These are phyloP conservation scores for Pontederia paniculata DNA, from an alignment of 176 grass and related monocot genomes.

Conservation along the genomic window DNA sequence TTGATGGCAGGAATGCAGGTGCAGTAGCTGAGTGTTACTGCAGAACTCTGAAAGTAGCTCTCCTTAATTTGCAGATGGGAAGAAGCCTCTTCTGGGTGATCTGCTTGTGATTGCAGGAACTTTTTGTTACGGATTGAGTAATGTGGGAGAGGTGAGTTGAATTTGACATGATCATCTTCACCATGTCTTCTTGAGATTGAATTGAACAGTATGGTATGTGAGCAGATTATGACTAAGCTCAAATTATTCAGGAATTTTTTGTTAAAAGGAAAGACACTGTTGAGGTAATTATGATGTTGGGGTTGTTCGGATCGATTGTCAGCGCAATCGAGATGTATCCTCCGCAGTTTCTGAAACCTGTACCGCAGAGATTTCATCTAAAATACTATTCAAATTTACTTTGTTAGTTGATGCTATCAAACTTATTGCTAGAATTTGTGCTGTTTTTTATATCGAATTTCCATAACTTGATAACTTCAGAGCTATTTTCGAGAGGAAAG, in stretches of 20 bases:
- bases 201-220: slow-evolving; percentile 1
- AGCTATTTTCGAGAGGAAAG: slow-evolving; percentile 30
- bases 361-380: neutral
- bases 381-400: no score
- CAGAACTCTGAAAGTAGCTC: neutral
- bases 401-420: neutral
- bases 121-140: slow-evolving; percentile 60
- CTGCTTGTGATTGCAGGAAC: slow-evolving; percentile 57
- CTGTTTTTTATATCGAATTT: neutral
- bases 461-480: slow-evolving; percentile 5
- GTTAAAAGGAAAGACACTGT: slow-evolving; percentile 66
- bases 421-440: neutral
- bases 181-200: no score
- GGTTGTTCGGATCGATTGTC: slow-evolving; percentile 44
- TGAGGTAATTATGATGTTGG: slow-evolving; percentile 66
- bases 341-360: neutral
- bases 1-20: neutral
- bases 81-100: slow-evolving; percentile 56
- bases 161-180: no score
- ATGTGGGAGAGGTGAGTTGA: slow-evolving; percentile 51
- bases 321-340: slow-evolving; percentile 62
- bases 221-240: slow-evolving; percentile 3
- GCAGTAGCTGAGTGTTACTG: no score
- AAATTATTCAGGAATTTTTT: slow-evolving; percentile 40
- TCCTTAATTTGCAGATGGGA: slow-evolving; percentile 20